Base-by-base conservation (phyloP, 1,284 basidiomycete species). In the Lignosus rhinocerotis region DNA sequence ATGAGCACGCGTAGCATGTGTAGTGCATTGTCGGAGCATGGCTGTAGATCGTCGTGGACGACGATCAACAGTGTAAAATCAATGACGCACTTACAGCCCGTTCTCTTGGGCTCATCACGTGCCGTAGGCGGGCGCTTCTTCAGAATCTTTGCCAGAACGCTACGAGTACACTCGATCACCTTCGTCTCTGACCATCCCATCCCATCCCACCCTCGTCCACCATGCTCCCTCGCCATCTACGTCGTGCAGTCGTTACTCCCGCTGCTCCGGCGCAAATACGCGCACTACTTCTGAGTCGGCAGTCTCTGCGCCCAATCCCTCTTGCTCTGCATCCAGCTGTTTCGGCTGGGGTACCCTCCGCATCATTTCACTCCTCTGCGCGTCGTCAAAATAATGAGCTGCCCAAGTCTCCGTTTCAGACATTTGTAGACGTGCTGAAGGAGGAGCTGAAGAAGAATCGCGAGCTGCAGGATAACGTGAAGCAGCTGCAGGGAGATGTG, bases 401-500 rank as follows among this genome's bases (percentile, higher is more conserved):
- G 3, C 92, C 93, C 3, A 93, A 91, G 71, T 96, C 93, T 6
- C 97, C 97, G 1, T 98, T 98, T 72, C 89, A 93, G 74, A 96
- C 93, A 1, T 99, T 99, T 66, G 94, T 98, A 16, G 93, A 98
- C 46, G 95, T 96, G 21, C 81, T 99, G 55, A 86, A 84, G 66
- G 94, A 97, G 59, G 96, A 99, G 76, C 78, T 99, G 49, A 82
- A 86, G 72, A 98, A 98, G 82, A 96, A 94, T 72, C 82, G 94
- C 66, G 96, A 96, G 72, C 81, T 97, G 56, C 94, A 97, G 77
- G 94, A 98, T 51, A 97, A 96, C 76, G 91, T 98, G 59, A 95
- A 94, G 78, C 94, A 97, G 76, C 83, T 99, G 33, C 93, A 96
- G 75, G 97, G 97, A 66, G 94, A 98, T 73, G 96, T 97, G 39